A percentile compares a stretch with the other conserved stretches of the same genome.
Conservation (phyloP, 2,329 filamentous ascomycete genomes). For the Cladobotryum mycophilum region DNA sequence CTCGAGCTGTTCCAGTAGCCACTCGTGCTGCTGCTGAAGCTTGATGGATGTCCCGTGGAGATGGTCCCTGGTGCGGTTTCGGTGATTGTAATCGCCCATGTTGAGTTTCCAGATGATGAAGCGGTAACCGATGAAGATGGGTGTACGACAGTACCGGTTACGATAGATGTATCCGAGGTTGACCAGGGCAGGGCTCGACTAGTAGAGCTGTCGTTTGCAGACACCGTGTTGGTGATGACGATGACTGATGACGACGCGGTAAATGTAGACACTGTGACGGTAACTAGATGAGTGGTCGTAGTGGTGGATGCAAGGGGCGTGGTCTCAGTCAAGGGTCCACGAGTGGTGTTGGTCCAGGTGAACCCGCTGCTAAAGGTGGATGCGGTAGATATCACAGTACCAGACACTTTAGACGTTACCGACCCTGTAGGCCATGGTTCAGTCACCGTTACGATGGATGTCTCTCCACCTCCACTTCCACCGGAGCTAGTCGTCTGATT, state of each 20-base stretch:
- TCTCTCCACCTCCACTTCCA: conserved; percentile 8
- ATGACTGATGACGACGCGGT: conserved; percentile 1
- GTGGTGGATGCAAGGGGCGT: conserved; percentile 1
- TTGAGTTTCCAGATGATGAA: not conserved
- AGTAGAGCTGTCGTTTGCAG: not conserved
- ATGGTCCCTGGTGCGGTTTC: not conserved
- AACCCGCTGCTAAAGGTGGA: not conserved
- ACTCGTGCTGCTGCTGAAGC: conserved; percentile 3
- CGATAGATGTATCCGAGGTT: not conserved
- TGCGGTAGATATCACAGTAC: not conserved
- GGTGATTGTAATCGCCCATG: not conserved
- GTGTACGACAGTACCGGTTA: not conserved
- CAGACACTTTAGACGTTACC: conserved; percentile 15
- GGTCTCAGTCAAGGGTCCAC: not conserved
- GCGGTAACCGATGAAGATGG: not conserved
- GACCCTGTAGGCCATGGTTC: conserved; percentile 10
- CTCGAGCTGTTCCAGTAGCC: conserved; percentile 9
- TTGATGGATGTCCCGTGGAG: not conserved
- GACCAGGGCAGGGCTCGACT: conserved; percentile 1
- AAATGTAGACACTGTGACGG: conserved; percentile 5
- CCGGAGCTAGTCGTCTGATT: conserved; percentile 14
- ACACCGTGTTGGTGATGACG: not conserved
- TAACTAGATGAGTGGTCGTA: conserved; percentile 7
- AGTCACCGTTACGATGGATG: conserved; percentile 4
- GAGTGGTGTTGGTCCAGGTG: conserved; percentile 10